phyloP scores from a whole-genome alignment of 305 asterid species.

The Nicotiana rustica region DNA sequence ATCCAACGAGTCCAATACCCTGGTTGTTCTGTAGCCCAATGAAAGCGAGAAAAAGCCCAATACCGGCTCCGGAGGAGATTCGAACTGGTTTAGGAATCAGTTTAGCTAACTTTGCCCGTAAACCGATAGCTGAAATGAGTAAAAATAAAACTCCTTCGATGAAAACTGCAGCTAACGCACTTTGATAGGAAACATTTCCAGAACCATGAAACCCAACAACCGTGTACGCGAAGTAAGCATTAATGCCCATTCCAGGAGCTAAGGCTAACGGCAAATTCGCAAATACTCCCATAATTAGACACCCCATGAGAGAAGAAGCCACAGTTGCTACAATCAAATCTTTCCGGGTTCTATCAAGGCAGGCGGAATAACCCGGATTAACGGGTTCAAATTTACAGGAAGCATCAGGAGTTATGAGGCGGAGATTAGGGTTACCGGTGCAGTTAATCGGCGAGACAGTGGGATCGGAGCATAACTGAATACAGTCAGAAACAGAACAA shows the following conservation, averaged over 20 bases:
- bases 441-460: slow-evolving; percentile 55
- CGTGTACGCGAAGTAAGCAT: slow-evolving; percentile 91
- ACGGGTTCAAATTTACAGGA: slow-evolving; percentile 89
- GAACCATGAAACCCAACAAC: slow-evolving; percentile 97
- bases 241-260: slow-evolving; percentile 98
- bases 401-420: slow-evolving; percentile 54
- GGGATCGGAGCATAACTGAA: slow-evolving; percentile 74
- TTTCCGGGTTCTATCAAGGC: slow-evolving; percentile 65
- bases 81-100: slow-evolving; percentile 84
- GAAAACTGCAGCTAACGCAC: slow-evolving; percentile 88
- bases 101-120: slow-evolving; percentile 82
- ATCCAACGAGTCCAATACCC: slow-evolving; percentile 81
- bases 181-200: slow-evolving; percentile 71
- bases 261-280: slow-evolving; percentile 84
- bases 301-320: slow-evolving; percentile 83
- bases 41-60: slow-evolving; percentile 85
- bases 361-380: slow-evolving; percentile 89
- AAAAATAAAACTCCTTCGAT: slow-evolving; percentile 82
- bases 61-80: slow-evolving; percentile 87
- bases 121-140: slow-evolving; percentile 73
- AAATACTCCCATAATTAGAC: slow-evolving; percentile 79
- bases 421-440: slow-evolving; percentile 46
- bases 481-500: slow-evolving; percentile 88
- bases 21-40: slow-evolving; percentile 87
- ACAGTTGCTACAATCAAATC: slow-evolving; percentile 92